Conservation (phyloP, 1,284 basidiomycete species). For the Leccinum pseudoinsigne region DNA sequence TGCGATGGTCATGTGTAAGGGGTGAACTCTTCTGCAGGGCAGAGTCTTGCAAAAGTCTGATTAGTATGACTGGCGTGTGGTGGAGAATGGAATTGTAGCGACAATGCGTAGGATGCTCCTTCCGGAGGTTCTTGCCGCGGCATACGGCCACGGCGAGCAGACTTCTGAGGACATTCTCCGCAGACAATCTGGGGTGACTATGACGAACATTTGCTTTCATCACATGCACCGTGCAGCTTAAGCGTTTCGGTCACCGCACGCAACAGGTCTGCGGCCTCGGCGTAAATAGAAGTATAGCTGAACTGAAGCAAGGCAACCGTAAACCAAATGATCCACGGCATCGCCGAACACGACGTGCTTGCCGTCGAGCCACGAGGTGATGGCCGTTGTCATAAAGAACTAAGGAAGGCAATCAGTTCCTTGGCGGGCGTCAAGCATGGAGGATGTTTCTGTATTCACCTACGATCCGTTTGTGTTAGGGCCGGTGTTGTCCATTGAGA, state of each 20-base stretch:
- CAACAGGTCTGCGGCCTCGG: slow-evolving; percentile 66
- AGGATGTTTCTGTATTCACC: slow-evolving; percentile 32
- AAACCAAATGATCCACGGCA: slow-evolving; percentile 39
- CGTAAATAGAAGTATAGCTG: slow-evolving; percentile 61
- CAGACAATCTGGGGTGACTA: no score
- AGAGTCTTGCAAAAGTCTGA: slow-evolving; percentile 58
- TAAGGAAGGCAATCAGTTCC: slow-evolving; percentile 24
- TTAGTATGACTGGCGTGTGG: slow-evolving; percentile 52
- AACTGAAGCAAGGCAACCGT: slow-evolving; percentile 78
- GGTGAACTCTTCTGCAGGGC: slow-evolving; percentile 50
- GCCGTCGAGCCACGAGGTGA: slow-evolving; percentile 77
- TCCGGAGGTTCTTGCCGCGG: slow-evolving; percentile 43
- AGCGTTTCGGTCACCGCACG: slow-evolving; percentile 69
- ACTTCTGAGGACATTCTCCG: no score
- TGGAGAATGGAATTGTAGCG: slow-evolving; percentile 74
- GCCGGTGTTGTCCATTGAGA: slow-evolving; percentile 91
- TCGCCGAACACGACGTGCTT: slow-evolving; percentile 42
- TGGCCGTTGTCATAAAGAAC: slow-evolving; percentile 90
- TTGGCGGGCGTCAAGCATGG: background rate
- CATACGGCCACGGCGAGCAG: no score
- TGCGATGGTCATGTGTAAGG: slow-evolving; percentile 40
- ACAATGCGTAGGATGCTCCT: slow-evolving; percentile 43
- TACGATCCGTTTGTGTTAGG: slow-evolving; percentile 74
- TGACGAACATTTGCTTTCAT: slow-evolving; percentile 33
- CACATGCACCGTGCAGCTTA: slow-evolving; percentile 57